phyloP scores from a whole-genome alignment of 805 yeast genomes.

The Teunomyces tritomae region DNA sequence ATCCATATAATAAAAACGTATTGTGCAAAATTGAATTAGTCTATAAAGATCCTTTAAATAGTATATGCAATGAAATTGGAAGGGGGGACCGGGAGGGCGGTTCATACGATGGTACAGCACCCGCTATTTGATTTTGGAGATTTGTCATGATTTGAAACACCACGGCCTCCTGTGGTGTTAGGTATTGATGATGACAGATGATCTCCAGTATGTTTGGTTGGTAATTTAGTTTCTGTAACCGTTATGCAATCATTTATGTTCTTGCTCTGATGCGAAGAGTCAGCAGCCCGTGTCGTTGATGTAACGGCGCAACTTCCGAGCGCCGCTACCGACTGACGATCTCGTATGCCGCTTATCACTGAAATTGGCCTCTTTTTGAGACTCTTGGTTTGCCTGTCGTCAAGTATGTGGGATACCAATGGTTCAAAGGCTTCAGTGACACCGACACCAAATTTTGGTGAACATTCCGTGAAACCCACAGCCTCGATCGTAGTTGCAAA shows the following conservation, averaged over 20 bases:
- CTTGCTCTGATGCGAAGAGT: too few relatives aligned
- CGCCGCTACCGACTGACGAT: background rate
- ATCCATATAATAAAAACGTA: background rate
- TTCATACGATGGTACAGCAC: background rate
- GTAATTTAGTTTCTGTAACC: background rate
- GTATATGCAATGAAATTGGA: background rate
- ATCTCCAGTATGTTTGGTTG: background rate
- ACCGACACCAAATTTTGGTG: slow-evolving; percentile 17
- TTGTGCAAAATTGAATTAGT: background rate
- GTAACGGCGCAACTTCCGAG: background rate
- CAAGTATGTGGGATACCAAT: slow-evolving; percentile 14
- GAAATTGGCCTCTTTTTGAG: background rate
- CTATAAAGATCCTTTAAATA: slow-evolving; percentile 1
- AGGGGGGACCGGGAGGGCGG: too few relatives aligned
- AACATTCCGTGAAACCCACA: slow-evolving; percentile 26
- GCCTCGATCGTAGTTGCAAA: slow-evolving; percentile 28
- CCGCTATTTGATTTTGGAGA: background rate
- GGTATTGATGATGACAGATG: background rate
- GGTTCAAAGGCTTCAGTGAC: slow-evolving; percentile 30
- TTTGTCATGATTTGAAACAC: background rate
- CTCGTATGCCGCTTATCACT: background rate
- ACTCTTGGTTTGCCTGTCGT: background rate
- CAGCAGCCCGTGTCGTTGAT: background rate
- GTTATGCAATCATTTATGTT: background rate
- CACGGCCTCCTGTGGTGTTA: background rate